phyloP scores from a whole-genome alignment of 345 rosid genomes.

The Triadica sebifera region DNA sequence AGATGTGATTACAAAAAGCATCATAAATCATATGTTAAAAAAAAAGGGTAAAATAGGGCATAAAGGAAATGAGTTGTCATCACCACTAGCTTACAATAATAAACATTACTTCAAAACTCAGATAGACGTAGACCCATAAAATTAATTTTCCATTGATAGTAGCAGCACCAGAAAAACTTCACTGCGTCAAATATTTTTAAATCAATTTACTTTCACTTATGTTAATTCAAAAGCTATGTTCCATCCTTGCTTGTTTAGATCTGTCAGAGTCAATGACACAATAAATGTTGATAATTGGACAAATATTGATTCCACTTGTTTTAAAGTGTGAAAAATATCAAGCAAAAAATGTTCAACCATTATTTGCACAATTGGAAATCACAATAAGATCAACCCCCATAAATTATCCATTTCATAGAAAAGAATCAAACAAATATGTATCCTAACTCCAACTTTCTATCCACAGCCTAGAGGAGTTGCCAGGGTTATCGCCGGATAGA shows the following conservation, averaged over 20 bases:
- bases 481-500: too few species aligned
- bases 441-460: background rate
- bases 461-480: too few species aligned
- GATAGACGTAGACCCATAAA: background rate
- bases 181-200: background rate
- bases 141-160: too few species aligned
- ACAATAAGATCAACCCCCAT: background rate
- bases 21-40: background rate
- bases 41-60: too few species aligned
- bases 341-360: background rate
- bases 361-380: background rate
- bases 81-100: background rate
- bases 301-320: background rate
- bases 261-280: background rate
- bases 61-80: too few species aligned
- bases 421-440: background rate
- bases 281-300: too few species aligned
- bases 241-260: background rate
- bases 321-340: background rate
- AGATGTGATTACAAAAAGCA: background rate
- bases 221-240: background rate
- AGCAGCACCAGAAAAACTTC: conserved; percentile 1
- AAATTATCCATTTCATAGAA: background rate
- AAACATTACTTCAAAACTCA: background rate
- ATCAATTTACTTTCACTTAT: background rate